A percentile compares a stretch with the other conserved stretches of the same genome.
Evolutionary conservation across 108 stramenopile species (phyloP).

Genomic region (Nannochloropsis gaditana): DNA sequence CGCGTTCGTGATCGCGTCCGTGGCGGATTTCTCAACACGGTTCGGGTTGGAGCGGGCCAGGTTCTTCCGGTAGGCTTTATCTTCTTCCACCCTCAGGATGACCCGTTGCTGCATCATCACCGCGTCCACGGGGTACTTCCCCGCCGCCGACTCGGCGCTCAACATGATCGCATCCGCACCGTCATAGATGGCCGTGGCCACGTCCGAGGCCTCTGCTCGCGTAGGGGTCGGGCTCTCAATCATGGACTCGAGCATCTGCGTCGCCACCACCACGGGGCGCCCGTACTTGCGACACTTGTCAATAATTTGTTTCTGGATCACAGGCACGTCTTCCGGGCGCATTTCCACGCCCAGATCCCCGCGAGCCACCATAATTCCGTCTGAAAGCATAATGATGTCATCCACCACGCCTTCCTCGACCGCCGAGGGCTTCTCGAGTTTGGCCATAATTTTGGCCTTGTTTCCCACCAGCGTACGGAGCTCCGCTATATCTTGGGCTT

Average conservation of each 20-base stretch:
- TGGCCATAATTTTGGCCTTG: conserved; percentile 78
- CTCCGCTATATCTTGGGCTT: conserved; percentile 76
- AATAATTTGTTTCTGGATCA: conserved; percentile 88
- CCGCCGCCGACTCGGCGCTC: conserved; percentile 79
- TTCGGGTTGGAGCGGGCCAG: conserved; percentile 20
- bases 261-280: conserved; percentile 82
- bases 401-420: conserved; percentile 61
- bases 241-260: conserved; percentile 64
- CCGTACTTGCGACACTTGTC: conserved; percentile 75
- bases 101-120: conserved; percentile 91
- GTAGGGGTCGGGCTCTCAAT: conserved; percentile 86
- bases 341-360: conserved; percentile 95
- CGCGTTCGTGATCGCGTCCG: conserved; percentile 81
- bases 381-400: conserved; percentile 69
- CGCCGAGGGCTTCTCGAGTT: conserved; percentile 87
- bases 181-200: conserved; percentile 93
- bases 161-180: conserved; percentile 95
- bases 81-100: conserved; percentile 80
- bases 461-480: conserved; percentile 66
- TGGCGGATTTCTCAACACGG: conserved; percentile 60
- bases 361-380: conserved; percentile 95
- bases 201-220: conserved; percentile 85
- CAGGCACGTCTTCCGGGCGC: conserved; percentile 86
- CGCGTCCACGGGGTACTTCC: conserved; percentile 77
- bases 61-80: conserved; percentile 60